phyloP scores from a whole-genome alignment of 768 basidiomycete genomes.

The Suillus bovinus region DNA sequence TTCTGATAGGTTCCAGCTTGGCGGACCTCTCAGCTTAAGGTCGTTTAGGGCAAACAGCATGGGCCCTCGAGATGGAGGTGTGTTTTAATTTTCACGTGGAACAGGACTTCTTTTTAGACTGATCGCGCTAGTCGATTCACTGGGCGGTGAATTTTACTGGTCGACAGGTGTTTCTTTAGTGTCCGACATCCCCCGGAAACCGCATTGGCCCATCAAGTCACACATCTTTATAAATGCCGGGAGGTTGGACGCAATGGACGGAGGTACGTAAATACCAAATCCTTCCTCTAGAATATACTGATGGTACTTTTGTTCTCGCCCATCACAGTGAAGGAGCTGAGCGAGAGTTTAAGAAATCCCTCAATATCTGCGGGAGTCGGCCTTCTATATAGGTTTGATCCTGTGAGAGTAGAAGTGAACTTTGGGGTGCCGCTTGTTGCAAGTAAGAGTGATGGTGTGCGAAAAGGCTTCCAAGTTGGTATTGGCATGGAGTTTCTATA shows the following conservation, averaged over 20 bases:
- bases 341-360: conserved; percentile 49
- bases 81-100: conserved; percentile 1
- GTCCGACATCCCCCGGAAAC: conserved; percentile 67
- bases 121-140: conserved; percentile 61
- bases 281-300: conserved; percentile 17
- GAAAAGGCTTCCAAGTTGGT: conserved; percentile 78
- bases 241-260: conserved; percentile 60
- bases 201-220: conserved; percentile 83
- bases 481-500: conserved; percentile 80
- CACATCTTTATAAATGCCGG: conserved; percentile 86
- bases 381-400: conserved; percentile 80
- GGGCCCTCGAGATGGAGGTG: conserved; percentile 72
- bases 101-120: neutral
- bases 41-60: conserved; percentile 74
- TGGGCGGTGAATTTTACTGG: conserved; percentile 85
- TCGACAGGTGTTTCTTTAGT: conserved; percentile 75
- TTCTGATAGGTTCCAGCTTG: conserved; percentile 89
- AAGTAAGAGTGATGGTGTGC: conserved; percentile 61
- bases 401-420: conserved; percentile 85
- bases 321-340: conserved; percentile 36
- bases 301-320: neutral
- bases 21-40: conserved; percentile 85
- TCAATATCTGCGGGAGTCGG: conserved; percentile 83
- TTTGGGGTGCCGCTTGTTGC: conserved; percentile 81
- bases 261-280: conserved; percentile 42